phyloP scores from a whole-genome alignment of 129 eudicot species.

The Artemisia argyi region DNA sequence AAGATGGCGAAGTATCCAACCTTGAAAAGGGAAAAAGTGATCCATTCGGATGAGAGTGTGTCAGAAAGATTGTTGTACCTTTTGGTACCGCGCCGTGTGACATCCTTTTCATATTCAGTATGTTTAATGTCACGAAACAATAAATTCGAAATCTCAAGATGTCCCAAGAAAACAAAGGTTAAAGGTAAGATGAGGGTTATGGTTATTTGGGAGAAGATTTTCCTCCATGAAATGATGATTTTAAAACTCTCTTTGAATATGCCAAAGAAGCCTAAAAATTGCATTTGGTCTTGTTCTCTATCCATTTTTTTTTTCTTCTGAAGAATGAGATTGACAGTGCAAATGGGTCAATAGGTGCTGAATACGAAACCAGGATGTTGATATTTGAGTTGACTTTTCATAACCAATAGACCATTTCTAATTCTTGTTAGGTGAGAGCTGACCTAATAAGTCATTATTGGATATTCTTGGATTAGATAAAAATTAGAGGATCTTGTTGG shows the following conservation, averaged over 20 bases:
- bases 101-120: constrained; percentile 25
- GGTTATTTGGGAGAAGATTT: constrained; percentile 57
- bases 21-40: constrained; percentile 31
- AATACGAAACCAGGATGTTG: constrained; percentile 1
- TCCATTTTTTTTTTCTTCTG: constrained; percentile 37
- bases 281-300: constrained; percentile 71
- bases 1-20: constrained; percentile 44
- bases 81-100: constrained; percentile 22
- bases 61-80: constrained; percentile 32
- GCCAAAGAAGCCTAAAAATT: constrained; percentile 57
- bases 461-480: too few species aligned
- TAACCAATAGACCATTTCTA: constrained; percentile 7
- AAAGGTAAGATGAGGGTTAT: constrained; percentile 60
- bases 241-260: constrained; percentile 55
- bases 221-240: constrained; percentile 41
- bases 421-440: background rate
- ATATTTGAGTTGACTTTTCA: constrained; percentile 25
- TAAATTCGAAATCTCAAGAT: constrained; percentile 31
- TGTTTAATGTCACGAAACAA: constrained; percentile 22
- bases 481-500: too few species aligned
- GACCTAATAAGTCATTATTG: too few species aligned
- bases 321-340: background rate
- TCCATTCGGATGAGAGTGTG: constrained; percentile 33
- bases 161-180: constrained; percentile 55
- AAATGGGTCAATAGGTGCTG: constrained; percentile 3